Evolutionary conservation across 2,329 filamentous ascomycete genomes (phyloP), one percentile per base, ranked within the genome.

Genomic region (Trematosphaeria pertusa): DNA sequence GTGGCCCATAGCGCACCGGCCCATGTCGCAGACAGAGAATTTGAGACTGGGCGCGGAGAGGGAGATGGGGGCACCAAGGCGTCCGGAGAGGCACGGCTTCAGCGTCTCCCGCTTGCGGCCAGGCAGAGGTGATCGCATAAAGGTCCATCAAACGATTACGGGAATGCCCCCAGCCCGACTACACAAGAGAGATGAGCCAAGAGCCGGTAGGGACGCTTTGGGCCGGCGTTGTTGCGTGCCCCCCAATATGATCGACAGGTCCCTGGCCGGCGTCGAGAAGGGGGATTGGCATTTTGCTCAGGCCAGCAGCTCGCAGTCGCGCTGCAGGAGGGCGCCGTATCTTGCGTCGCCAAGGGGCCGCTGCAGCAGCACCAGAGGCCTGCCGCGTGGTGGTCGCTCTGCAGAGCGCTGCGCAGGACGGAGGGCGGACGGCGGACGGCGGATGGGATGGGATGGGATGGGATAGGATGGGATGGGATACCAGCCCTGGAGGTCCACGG

Each of bases 121-220:
- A n/a, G n/a, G n/a, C 24, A 7, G 8, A 46, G 48, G 51, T 50
- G 53, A 52, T 50, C 48, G 52, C 49, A 55, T 55, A 48, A 56
- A 46, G 24, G 39, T 18, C 11, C 24, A 36, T 52, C 36, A 30
- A 30, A 46, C 37, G 22, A 9, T 21, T 38, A 33, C 42, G 43
- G 39, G 14, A 41, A 15, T 17, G 11, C 12, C 42, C 41, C 36
- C 31, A 26, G 20, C 40, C 37, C 33, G 41, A 37, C 44, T 17
- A 32, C 21, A 36, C 43, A 34, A 28, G 44, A 45, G 46, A 49
- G 26, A 42, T 49, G 40, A 46, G 40, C 48, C 52, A 49, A 49
- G 38, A 8, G n/a, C n/a, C 11, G 10, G 34, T n/a, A 12, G 35
- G 31, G n/a, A 41, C 35, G 46, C 46, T 28, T 50, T 50, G 50